Percentiles rank a stretch among this genome's conserved stretches.
Conservation (phyloP, 371 early-diverging fungal genomes). For the Enterospora canceri region DNA sequence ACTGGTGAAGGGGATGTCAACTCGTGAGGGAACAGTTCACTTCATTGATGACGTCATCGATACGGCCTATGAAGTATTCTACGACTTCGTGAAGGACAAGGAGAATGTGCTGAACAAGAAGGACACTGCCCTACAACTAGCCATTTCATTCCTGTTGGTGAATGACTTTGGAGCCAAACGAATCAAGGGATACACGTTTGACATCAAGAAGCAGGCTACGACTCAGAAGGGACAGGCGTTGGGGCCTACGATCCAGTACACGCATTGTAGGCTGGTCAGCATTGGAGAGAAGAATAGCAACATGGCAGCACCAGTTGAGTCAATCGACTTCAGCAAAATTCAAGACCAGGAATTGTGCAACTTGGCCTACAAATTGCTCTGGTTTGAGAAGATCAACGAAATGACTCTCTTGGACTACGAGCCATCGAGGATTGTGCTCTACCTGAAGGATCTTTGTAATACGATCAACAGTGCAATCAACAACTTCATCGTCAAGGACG, state of each 20-base stretch:
- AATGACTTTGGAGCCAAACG: slow-evolving; percentile 88
- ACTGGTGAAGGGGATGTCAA: slow-evolving; percentile 81
- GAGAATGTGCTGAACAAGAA: slow-evolving; percentile 74
- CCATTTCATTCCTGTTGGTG: slow-evolving; percentile 72
- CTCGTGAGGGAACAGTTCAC: slow-evolving; percentile 87
- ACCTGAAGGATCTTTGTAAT: slow-evolving; percentile 71
- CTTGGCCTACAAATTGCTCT: slow-evolving; percentile 67
- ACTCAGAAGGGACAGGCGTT: slow-evolving; percentile 91
- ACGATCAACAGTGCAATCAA: slow-evolving; percentile 70
- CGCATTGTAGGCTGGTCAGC: slow-evolving; percentile 59
- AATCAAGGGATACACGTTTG: slow-evolving; percentile 86
- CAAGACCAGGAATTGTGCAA: slow-evolving; percentile 63
- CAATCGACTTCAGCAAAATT: slow-evolving; percentile 1
- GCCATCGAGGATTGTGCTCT: slow-evolving; percentile 78
- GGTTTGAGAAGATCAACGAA: slow-evolving; percentile 73
- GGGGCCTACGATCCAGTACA: slow-evolving; percentile 84
- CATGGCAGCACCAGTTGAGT: slow-evolving; percentile 8
- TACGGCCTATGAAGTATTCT: slow-evolving; percentile 74
- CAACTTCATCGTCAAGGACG: slow-evolving; percentile 67
- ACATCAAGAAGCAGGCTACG: slow-evolving; percentile 70
- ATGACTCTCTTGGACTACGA: slow-evolving; percentile 61
- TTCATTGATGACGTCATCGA: slow-evolving; percentile 91
- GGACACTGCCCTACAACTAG: slow-evolving; percentile 63
- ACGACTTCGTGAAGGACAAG: slow-evolving; percentile 66
- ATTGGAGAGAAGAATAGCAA: slow-evolving; percentile 62